Percentiles rank a stretch among this genome's conserved stretches.
Evolutionary conservation across 495 filamentous ascomycete genomes (phyloP).

Genomic region (Durotheca rogersii): DNA sequence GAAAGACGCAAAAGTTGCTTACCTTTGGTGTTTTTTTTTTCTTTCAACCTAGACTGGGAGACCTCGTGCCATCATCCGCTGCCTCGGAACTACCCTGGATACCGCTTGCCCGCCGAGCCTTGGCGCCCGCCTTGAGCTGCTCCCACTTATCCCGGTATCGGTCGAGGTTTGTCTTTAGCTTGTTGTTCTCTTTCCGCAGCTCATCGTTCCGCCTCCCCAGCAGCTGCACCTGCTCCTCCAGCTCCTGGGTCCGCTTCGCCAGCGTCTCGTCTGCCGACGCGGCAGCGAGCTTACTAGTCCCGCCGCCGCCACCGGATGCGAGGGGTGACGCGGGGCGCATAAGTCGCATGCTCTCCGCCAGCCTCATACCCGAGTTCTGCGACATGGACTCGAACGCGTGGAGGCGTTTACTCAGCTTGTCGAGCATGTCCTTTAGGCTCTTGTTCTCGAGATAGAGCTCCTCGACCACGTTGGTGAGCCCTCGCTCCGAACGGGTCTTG

Average conservation of each 20-base stretch:
- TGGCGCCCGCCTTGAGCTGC: slow-evolving; percentile 80
- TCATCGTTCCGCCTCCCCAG: slow-evolving; percentile 57
- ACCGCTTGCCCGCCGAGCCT: slow-evolving; percentile 54
- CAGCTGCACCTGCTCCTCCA: slow-evolving; percentile 57
- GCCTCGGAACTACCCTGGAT: slow-evolving; percentile 35
- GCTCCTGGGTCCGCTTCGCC: slow-evolving; percentile 50
- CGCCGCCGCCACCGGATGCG: slow-evolving; percentile 34
- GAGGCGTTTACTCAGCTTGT: slow-evolving; percentile 74
- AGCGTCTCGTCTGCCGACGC: slow-evolving; percentile 35
- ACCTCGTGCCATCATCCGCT: slow-evolving; percentile 4
- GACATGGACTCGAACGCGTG: slow-evolving; percentile 84
- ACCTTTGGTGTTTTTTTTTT: no score
- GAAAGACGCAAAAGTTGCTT: no score
- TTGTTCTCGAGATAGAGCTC: slow-evolving; percentile 82
- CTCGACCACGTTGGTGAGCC: slow-evolving; percentile 63
- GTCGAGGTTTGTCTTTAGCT: slow-evolving; percentile 61
- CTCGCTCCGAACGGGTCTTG: slow-evolving; percentile 37
- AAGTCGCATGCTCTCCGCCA: slow-evolving; percentile 76
- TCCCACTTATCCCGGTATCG: slow-evolving; percentile 80
- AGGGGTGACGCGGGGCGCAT: slow-evolving; percentile 52
- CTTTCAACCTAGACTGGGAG: slow-evolving; percentile 6
- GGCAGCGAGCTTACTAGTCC: slow-evolving; percentile 31
- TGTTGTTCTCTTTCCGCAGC: slow-evolving; percentile 66
- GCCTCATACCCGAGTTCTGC: slow-evolving; percentile 74
- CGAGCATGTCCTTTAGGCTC: slow-evolving; percentile 69